phyloP scores from a whole-genome alignment of 2,329 filamentous ascomycete species.

The Gaeumannomyces tritici region DNA sequence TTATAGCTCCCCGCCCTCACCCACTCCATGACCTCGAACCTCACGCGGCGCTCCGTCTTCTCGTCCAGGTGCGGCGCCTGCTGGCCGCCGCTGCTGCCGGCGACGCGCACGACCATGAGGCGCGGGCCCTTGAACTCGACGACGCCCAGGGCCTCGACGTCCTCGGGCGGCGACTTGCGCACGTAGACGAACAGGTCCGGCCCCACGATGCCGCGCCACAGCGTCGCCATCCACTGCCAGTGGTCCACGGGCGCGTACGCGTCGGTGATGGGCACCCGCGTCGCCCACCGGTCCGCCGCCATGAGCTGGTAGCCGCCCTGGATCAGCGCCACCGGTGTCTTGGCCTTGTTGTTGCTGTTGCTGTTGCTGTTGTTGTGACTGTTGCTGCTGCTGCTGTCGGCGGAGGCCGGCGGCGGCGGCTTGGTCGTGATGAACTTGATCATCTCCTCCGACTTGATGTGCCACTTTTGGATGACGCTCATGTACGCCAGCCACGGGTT shows the following conservation, averaged over 20 bases:
- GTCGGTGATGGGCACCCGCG: conserved; percentile 64
- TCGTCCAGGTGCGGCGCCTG: conserved; percentile 40
- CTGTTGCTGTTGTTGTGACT: not conserved
- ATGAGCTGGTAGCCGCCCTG: conserved; percentile 73
- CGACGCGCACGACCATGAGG: conserved; percentile 44
- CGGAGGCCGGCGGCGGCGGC: not conserved
- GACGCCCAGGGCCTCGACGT: conserved; percentile 20
- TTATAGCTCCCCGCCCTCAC: conserved; percentile 39
- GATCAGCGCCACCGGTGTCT: conserved; percentile 60
- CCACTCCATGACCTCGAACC: conserved; percentile 86
- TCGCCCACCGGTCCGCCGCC: conserved; percentile 66
- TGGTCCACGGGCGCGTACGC: conserved; percentile 77
- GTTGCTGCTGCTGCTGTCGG: not conserved
- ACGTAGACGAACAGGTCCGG: conserved; percentile 72
- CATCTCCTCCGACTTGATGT: conserved; percentile 64
- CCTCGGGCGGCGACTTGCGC: conserved; percentile 19
- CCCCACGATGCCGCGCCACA: conserved; percentile 80
- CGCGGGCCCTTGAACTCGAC: conserved; percentile 50
- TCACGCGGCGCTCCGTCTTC: conserved; percentile 62
- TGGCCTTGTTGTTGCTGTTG: not conserved
- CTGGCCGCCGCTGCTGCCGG: not conserved
- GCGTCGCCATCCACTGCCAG: conserved; percentile 94
- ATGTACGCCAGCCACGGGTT: conserved; percentile 52
- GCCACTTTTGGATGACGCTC: conserved; percentile 62
- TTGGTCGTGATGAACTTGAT: conserved; percentile 34